phyloP scores from a whole-genome alignment of 805 yeast genomes.

The Metschnikowia matae region DNA sequence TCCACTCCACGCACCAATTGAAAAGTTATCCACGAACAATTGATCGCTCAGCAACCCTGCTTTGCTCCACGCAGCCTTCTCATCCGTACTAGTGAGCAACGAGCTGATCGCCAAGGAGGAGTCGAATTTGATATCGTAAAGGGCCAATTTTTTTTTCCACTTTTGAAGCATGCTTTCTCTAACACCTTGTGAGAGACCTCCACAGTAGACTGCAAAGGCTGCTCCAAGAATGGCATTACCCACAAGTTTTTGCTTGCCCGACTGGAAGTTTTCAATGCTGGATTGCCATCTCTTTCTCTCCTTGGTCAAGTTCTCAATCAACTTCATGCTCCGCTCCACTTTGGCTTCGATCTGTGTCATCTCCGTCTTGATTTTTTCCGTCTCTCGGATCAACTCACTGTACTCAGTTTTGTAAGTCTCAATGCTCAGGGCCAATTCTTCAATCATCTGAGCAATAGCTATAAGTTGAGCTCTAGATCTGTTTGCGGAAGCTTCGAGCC shows the following conservation, averaged over 20 bases:
- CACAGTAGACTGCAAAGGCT: constrained; percentile 58
- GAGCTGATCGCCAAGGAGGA: constrained; percentile 28
- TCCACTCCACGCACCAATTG: constrained; percentile 41
- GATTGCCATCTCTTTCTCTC: constrained; percentile 77
- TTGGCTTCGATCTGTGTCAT: constrained; percentile 58
- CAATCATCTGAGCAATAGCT: constrained; percentile 80
- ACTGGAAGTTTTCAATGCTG: constrained; percentile 49
- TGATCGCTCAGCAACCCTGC: constrained; percentile 56
- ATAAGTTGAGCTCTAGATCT: constrained; percentile 63
- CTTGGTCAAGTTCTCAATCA: constrained; percentile 58
- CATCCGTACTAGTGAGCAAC: constrained; percentile 38
- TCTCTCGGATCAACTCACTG: constrained; percentile 70
- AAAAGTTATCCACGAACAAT: constrained; percentile 58
- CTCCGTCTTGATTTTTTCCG: constrained; percentile 70
- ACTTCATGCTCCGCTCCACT: constrained; percentile 55
- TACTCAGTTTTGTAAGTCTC: constrained; percentile 64
- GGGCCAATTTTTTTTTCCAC: constrained; percentile 36
- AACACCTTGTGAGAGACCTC: constrained; percentile 48
- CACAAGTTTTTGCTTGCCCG: constrained; percentile 42
- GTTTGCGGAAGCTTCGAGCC: constrained; percentile 55
- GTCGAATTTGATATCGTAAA: constrained; percentile 38
- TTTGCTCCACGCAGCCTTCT: constrained; percentile 48
- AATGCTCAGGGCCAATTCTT: constrained; percentile 66
- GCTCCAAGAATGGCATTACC: constrained; percentile 69
- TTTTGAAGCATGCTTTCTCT: constrained; percentile 32